phyloP scores from a whole-genome alignment of 2,329 filamentous ascomycete genomes.

The Allantophomopsis lycopodina region DNA sequence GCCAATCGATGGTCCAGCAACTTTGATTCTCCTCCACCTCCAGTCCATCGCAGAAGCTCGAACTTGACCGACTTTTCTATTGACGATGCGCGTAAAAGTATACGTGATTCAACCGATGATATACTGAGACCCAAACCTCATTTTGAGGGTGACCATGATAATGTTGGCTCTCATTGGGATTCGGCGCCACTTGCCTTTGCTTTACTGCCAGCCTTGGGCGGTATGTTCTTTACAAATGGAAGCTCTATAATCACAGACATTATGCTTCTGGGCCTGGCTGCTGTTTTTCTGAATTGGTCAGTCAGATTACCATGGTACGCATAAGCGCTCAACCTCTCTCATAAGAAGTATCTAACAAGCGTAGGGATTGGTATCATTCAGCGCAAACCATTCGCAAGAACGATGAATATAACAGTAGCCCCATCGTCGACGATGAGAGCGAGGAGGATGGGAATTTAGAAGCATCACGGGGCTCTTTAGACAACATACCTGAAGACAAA shows the following conservation, averaged over 20 bases:
- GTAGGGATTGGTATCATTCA: conserved; percentile 60
- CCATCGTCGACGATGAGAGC: conserved; percentile 25
- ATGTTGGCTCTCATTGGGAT: conserved; percentile 51
- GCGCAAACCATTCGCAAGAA: conserved; percentile 47
- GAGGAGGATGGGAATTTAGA: conserved; percentile 24
- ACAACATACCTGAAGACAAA: conserved; percentile 13
- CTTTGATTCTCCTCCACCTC: not conserved
- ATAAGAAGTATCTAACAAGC: not conserved
- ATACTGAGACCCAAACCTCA: conserved; percentile 44
- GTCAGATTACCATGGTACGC: conserved; percentile 77
- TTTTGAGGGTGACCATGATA: conserved; percentile 14
- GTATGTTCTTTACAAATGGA: conserved; percentile 74
- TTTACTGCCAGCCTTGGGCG: conserved; percentile 73
- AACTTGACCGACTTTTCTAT: conserved; percentile 66
- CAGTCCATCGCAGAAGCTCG: conserved; percentile 52
- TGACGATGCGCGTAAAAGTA: conserved; percentile 48
- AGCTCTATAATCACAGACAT: conserved; percentile 74
- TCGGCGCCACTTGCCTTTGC: conserved; percentile 73
- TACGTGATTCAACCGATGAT: conserved; percentile 56
- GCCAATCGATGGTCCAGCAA: not conserved
- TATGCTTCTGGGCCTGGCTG: conserved; percentile 65
- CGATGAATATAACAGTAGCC: conserved; percentile 26
- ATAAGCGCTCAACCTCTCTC: not conserved
- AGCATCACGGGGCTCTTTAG: conserved; percentile 12
- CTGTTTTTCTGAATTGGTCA: conserved; percentile 85